Base-by-base conservation (phyloP, 2,329 filamentous ascomycete species). In the Sarocladiaceae sp. region DNA sequence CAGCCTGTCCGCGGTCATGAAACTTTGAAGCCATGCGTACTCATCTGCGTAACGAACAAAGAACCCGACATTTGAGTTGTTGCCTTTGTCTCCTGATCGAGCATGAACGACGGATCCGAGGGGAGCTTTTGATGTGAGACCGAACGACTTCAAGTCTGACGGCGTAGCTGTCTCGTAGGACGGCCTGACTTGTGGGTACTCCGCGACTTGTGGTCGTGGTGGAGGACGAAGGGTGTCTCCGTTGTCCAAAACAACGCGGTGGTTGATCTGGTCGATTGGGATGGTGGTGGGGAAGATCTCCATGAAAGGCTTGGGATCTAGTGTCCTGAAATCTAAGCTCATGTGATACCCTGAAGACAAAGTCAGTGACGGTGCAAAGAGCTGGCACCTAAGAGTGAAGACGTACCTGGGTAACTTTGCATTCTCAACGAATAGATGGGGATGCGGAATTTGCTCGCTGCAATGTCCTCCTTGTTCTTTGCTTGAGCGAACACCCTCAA, bases 401-500 rank as follows among this genome's bases (percentile, higher is more conserved):
- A 37, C 35, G 6, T 37, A 0, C 70, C 71, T 0, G 70, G 66
- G 50, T 71, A 71, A 26, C 67, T 70, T 56, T 72, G 70, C 61
- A 73, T 72, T 3, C 69, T 57, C 1, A 71, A 55, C 0, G 69
- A 68, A 40, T 71, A 71, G 1, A 70, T 66, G 0, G 65, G 67
- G 0, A 66, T 59, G 26, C 65, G 63, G 56, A 76, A 75, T 26
- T 65, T 70, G 3, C 58, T 49, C 0, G 66, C 62, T 0, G 65
- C 62, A 1, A 68, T 61, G 0, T 65, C 67, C 15, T 70, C 66
- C 25, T 66, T 62, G 15, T 54, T 62, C 3, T 58, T 60, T 4
- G 78, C 75, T 57, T 83, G 73, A 0, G 69, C 69, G 57, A 78
- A 69, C 46, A 75, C 64, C 22, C 74, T 58, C 36, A 78, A 67